phyloP scores from a whole-genome alignment of 768 basidiomycete species.

The Gymnopilus junonius region DNA sequence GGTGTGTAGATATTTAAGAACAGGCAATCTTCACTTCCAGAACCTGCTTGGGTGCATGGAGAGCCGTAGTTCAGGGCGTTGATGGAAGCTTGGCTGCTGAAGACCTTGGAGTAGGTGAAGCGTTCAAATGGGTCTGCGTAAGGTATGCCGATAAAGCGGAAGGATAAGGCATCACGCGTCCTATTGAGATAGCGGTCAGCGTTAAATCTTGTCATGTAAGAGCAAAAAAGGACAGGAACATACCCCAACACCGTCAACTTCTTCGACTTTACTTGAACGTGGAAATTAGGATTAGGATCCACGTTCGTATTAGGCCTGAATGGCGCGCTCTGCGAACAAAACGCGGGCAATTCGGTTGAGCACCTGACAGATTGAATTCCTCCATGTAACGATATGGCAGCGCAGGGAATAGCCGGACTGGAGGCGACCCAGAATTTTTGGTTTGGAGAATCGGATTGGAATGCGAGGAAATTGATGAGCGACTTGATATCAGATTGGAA shows the following conservation, averaged over 20 bases:
- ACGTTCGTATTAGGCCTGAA: conserved; percentile 27
- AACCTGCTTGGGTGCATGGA: conserved; percentile 32
- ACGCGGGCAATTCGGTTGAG: conserved; percentile 20
- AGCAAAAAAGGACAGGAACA: not conserved
- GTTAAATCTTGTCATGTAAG: not conserved
- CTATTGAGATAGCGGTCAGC: conserved; percentile 24
- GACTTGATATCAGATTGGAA: conserved; percentile 22
- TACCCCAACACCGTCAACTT: conserved; percentile 29
- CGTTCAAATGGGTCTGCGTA: conserved; percentile 49
- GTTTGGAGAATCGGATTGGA: not conserved
- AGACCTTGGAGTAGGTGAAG: conserved; percentile 45
- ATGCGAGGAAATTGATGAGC: conserved; percentile 22
- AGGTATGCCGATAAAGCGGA: conserved; percentile 56
- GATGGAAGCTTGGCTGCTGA: conserved; percentile 28
- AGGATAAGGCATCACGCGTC: conserved; percentile 50
- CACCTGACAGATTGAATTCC: conserved; percentile 21
- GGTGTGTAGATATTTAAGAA: conserved; percentile 53
- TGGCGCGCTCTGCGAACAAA: conserved; percentile 36
- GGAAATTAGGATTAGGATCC: conserved; percentile 25
- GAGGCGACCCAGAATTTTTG: conserved; percentile 25
- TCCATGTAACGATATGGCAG: conserved; percentile 19
- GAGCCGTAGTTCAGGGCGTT: conserved; percentile 35
- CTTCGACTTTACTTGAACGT: conserved; percentile 30
- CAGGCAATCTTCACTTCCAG: conserved; percentile 46
- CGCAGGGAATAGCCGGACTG: conserved; percentile 13